Conservation (phyloP, 2,329 filamentous ascomycete species). For the Grosmannia serpens region DNA sequence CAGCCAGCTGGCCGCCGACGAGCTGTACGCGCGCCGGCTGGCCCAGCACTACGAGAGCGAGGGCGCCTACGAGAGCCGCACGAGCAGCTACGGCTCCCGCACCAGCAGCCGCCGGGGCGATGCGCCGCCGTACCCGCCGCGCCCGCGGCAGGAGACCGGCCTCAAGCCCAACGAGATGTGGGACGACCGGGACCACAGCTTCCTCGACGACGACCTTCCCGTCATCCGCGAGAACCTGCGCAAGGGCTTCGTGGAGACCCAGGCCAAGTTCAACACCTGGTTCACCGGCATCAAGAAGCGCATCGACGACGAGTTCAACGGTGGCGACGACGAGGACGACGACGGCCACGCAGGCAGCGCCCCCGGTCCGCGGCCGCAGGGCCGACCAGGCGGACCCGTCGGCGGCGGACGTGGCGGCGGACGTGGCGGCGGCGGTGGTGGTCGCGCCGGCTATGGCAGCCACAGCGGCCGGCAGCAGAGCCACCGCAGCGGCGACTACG, state of each 20-base stretch:
- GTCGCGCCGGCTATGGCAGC: constrained; percentile 32
- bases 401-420: constrained; percentile 18
- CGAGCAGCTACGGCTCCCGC: constrained; percentile 28
- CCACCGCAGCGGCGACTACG: constrained; percentile 79
- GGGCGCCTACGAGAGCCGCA: constrained; percentile 45
- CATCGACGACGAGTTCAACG: constrained; percentile 77
- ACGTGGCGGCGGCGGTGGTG: constrained; percentile 15
- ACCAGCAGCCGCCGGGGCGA: constrained; percentile 11
- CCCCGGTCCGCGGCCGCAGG: background rate
- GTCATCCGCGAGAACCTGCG: constrained; percentile 86
- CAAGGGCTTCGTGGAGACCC: constrained; percentile 91
- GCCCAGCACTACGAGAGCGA: constrained; percentile 75
- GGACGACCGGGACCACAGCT: constrained; percentile 70
- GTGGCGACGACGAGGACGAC: constrained; percentile 46
- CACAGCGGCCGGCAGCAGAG: constrained; percentile 35
- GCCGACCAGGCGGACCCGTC: constrained; percentile 11
- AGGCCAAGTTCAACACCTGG: constrained; percentile 87
- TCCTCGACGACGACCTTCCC: constrained; percentile 91
- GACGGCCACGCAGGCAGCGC: constrained; percentile 10
- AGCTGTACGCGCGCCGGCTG: constrained; percentile 79
- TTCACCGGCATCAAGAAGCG: constrained; percentile 86
- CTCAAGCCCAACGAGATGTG: constrained; percentile 44
- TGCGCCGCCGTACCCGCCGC: constrained; percentile 15
- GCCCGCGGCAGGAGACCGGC: constrained; percentile 36
- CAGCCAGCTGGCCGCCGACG: constrained; percentile 80